Conservation (phyloP, 345 rosid genomes). For the Brassica juncea region DNA sequence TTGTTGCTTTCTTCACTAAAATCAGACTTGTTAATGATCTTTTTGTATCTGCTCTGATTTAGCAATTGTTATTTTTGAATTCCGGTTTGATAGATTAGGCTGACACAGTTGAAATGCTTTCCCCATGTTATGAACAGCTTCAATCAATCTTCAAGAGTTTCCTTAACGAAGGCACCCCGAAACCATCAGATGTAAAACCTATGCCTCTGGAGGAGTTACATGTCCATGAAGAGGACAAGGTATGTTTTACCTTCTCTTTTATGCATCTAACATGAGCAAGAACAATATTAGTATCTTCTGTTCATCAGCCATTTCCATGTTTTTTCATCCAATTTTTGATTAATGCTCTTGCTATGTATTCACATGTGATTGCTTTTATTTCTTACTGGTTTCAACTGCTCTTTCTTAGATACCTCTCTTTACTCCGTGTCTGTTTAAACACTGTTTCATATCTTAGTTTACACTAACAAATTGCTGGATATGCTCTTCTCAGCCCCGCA, state of each 20-base stretch:
- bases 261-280: not conserved
- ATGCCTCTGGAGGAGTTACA: conserved; percentile 49
- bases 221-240: conserved; percentile 46
- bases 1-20: not conserved
- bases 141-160: conserved; percentile 44
- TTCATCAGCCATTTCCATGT: conserved; percentile 12
- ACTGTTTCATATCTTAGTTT: not conserved
- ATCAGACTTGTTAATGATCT: not conserved
- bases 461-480: conserved; percentile 4
- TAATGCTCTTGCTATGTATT: conserved; percentile 9
- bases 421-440: conserved; percentile 4
- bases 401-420: conserved; percentile 4
- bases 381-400: conserved; percentile 7
- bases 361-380: not conserved
- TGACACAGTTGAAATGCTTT: conserved; percentile 8
- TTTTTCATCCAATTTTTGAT: not conserved
- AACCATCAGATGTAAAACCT: conserved; percentile 37
- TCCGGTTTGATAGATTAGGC: conserved; percentile 9
- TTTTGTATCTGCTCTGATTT: not conserved
- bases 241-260: conserved; percentile 19
- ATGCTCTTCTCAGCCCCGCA: conserved; percentile 50
- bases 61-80: not conserved
- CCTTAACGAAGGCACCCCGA: conserved; percentile 39
- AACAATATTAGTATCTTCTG: conserved; percentile 3
- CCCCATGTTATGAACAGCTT: conserved; percentile 46